Conservation (phyloP, 2,329 filamentous ascomycete genomes). For the Colletotrichum phormii region DNA sequence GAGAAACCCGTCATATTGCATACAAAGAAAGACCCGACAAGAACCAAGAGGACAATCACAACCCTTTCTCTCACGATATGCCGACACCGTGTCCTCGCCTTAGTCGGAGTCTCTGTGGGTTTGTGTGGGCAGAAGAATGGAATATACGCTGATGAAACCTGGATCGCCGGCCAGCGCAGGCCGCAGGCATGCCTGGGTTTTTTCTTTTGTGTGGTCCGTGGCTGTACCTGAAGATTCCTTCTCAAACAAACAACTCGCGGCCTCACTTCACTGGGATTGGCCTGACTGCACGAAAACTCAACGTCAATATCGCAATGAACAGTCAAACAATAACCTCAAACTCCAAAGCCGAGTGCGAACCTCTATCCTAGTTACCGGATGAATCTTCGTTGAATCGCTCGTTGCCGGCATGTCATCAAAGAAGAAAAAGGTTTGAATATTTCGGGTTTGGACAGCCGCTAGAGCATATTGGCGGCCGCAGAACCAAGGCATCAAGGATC, state of each 20-base stretch:
- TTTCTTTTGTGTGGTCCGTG: background rate
- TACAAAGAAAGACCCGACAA: background rate
- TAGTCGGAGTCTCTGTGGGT: constrained; percentile 1
- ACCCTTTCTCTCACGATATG: background rate
- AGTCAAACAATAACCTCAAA: background rate
- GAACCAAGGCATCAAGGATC: background rate
- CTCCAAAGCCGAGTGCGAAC: background rate
- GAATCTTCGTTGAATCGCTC: background rate
- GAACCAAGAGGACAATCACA: background rate
- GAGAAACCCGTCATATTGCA: background rate
- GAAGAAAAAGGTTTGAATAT: background rate
- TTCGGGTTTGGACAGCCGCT: background rate
- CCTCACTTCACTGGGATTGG: background rate
- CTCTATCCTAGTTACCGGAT: background rate
- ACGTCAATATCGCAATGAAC: background rate
- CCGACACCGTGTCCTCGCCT: constrained; percentile 1
- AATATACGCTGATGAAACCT: constrained; percentile 14
- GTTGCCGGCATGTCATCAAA: background rate
- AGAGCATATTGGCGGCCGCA: background rate
- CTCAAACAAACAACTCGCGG: background rate
- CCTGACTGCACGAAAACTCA: background rate
- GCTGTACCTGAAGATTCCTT: constrained; percentile 12
- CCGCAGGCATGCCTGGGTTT: background rate
- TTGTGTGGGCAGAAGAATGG: background rate
- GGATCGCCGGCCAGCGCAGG: constrained; percentile 1